Conservation (phyloP, 2,329 filamentous ascomycete genomes). For the Coniochaeta prunicola region DNA sequence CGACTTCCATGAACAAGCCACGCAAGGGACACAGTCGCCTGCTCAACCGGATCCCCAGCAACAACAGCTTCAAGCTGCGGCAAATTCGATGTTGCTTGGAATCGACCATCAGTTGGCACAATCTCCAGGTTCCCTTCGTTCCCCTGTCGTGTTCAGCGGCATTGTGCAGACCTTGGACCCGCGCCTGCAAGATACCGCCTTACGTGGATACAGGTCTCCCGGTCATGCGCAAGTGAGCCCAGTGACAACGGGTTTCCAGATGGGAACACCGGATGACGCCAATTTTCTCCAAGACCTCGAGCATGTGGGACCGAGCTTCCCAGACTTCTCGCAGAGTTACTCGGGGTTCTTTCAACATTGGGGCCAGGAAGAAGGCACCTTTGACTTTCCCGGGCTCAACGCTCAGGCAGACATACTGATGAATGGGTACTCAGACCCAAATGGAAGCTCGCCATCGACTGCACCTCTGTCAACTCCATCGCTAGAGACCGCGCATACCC, state of each 20-base stretch:
- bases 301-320: neutral
- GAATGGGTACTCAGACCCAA: neutral
- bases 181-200: neutral
- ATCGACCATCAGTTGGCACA: neutral
- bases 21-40: neutral
- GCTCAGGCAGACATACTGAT: neutral
- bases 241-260: neutral
- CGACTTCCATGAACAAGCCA: neutral
- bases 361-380: neutral
- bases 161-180: neutral
- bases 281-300: neutral
- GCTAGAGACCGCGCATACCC: constrained; percentile 24
- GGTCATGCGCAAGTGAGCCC: neutral
- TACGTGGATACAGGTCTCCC: neutral
- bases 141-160: neutral
- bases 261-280: neutral
- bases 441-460: neutral
- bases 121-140: neutral
- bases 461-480: constrained; percentile 17
- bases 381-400: neutral
- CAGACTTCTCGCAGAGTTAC: neutral
- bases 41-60: neutral
- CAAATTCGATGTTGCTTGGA: neutral
- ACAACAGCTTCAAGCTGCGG: neutral
- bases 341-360: neutral